Conservation (phyloP, 192 early-diverging fungal species). For the Mycoemilia scoparia region DNA sequence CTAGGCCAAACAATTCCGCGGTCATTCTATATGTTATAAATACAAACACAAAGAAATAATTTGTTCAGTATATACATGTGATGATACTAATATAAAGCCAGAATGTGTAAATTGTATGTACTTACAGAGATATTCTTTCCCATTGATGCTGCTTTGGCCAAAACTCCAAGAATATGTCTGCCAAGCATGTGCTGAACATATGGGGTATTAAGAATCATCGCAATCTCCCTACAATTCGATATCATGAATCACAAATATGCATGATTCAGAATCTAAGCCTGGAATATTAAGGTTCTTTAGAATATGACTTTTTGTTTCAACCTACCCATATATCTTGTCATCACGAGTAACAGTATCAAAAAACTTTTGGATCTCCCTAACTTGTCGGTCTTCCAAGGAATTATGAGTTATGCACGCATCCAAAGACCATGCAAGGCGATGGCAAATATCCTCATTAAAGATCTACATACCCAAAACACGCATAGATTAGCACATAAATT, state of each 20-base stretch:
- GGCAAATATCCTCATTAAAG: constrained; percentile 12
- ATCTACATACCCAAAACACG: no score
- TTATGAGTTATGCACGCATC: constrained; percentile 17
- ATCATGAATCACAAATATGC: no score
- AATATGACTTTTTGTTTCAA: no score
- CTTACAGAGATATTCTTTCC: constrained; percentile 8
- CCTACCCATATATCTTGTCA: constrained; percentile 12
- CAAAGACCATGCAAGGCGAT: constrained; percentile 14
- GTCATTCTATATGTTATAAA: constrained; percentile 4
- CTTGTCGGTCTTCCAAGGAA: constrained; percentile 11
- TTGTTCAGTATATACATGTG: constrained; percentile 5
- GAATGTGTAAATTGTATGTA: constrained; percentile 10
- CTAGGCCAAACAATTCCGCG: constrained; percentile 3
- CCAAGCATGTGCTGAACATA: constrained; percentile 17
- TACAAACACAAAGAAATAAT: constrained; percentile 9
- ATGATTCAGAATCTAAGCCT: no score
- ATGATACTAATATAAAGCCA: constrained; percentile 7
- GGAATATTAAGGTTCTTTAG: no score
- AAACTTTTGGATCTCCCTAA: constrained; percentile 10
- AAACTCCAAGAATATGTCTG: constrained; percentile 11
- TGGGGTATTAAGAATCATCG: constrained; percentile 20
- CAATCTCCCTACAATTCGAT: no score
- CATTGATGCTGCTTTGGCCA: constrained; percentile 14
- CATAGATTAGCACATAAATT: no score
- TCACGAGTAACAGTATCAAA: constrained; percentile 16